Percentiles rank a stretch among this genome's conserved stretches.
Conservation (phyloP, 2,329 filamentous ascomycete species). For the Rasamsonia emersonii region DNA sequence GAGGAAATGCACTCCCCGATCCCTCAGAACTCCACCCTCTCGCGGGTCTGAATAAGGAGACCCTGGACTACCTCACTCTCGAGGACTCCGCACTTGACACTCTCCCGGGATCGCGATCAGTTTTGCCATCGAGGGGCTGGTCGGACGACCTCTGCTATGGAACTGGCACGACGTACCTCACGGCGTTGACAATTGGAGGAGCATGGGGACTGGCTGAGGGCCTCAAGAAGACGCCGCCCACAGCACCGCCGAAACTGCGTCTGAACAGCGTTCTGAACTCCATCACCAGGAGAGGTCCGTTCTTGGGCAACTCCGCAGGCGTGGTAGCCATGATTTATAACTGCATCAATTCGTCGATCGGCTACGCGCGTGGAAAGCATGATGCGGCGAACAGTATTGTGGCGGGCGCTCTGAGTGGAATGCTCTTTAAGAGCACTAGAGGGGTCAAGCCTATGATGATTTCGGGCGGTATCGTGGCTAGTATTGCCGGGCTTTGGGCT, state of each 20-base stretch:
- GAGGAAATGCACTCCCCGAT: slow-evolving; percentile 68
- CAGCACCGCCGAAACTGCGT: slow-evolving; percentile 79
- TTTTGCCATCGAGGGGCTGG: slow-evolving; percentile 90
- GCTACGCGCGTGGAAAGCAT: slow-evolving; percentile 71
- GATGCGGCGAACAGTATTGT: slow-evolving; percentile 82
- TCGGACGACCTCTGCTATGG: slow-evolving; percentile 98
- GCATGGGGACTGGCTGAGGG: slow-evolving; percentile 90
- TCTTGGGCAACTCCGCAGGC: slow-evolving; percentile 90
- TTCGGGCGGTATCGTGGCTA: slow-evolving; percentile 80
- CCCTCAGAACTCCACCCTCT: slow-evolving; percentile 85
- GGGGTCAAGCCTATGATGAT: slow-evolving; percentile 89
- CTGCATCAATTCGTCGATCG: slow-evolving; percentile 76
- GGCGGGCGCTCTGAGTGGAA: slow-evolving; percentile 80
- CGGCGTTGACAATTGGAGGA: slow-evolving; percentile 78
- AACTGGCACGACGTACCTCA: slow-evolving; percentile 85
- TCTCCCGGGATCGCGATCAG: slow-evolving; percentile 74
- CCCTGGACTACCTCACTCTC: slow-evolving; percentile 87
- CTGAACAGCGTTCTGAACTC: slow-evolving; percentile 93
- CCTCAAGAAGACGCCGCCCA: slow-evolving; percentile 59
- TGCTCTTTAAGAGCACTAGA: slow-evolving; percentile 93
- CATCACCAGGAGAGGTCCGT: slow-evolving; percentile 84
- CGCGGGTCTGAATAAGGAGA: slow-evolving; percentile 84
- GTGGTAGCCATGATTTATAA: slow-evolving; percentile 97
- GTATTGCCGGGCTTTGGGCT: slow-evolving; percentile 79
- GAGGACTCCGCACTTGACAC: slow-evolving; percentile 86